Base-by-base conservation (phyloP, 345 rosid species). In the Turnera subulata region DNA sequence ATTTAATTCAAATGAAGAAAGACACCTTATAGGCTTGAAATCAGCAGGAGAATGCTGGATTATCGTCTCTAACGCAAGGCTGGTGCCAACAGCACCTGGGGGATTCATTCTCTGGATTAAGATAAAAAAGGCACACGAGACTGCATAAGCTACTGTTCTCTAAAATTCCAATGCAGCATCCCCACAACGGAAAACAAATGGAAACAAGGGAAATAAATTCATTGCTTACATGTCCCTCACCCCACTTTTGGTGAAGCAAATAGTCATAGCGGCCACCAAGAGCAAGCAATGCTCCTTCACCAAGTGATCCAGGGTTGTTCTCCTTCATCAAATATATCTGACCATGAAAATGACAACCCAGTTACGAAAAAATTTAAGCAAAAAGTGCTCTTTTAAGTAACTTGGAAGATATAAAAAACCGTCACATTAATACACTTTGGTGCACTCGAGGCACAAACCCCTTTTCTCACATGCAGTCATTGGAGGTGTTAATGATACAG, bases 181-280 rank as follows among this genome's bases (percentile, higher is more conserved):
- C n/a, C n/a, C n/a, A n/a, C n/a, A 47, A 46, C 18, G 18, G 15
- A 5, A 47, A 21, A 47, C 22, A 29, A 29, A 40, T 26, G 10
- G 18, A 62, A 18, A 35, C 45, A 56, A 40, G 63, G 57, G 64
- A 73, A 62, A 59, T 18, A 62, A 65, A 18, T 38, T 56, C 64
- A 66, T 57, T 62, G 67, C 92, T 51, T 76, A 81, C 84, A 50
- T 63, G 66, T 72, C 82, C 90, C 55, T 47, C 81, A 66, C 75
- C 85, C 78, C 90, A 86, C 77, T 78, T 77, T 65, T 82, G 93
- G 59, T 75, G 89, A 72, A 88, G 82, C 78, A 92, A 76, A 76
- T 77, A 72, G 59, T 92, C 91, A 74, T 92, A 92, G 67, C 98
- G 89, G 55, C 98, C 98, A 53, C 98, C 98, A 67, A 81, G 71